A percentile compares a stretch with the other conserved stretches of the same genome.
These are phyloP conservation scores for Beauveria sp. DNA, from an alignment of 2,329 filamentous ascomycete species.

Conservation along the genomic window DNA sequence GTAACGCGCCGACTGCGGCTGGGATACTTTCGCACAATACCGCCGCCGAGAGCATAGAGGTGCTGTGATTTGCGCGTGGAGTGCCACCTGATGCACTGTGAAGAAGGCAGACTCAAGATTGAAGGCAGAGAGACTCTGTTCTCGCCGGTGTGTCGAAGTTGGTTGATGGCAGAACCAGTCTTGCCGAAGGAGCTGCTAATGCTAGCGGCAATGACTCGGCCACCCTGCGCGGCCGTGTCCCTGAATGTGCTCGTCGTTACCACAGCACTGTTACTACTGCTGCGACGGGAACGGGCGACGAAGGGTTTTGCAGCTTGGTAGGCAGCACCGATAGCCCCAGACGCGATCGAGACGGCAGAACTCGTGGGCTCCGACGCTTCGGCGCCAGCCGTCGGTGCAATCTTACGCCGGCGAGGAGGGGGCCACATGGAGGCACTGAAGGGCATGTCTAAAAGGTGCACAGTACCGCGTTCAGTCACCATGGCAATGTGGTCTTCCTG, in stretches of 20 bases:
- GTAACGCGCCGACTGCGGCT: slow-evolving; percentile 48
- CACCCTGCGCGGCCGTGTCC: slow-evolving; percentile 59
- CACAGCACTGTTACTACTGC: slow-evolving; percentile 29
- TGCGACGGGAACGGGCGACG: slow-evolving; percentile 47
- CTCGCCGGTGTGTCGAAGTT: slow-evolving; percentile 66
- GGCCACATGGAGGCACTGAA: slow-evolving; percentile 81
- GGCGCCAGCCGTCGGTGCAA: slow-evolving; percentile 34
- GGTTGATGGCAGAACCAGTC: slow-evolving; percentile 61
- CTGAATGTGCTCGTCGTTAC: slow-evolving; percentile 39
- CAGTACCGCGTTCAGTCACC: slow-evolving; percentile 89
- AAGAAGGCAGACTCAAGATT: slow-evolving; percentile 43
- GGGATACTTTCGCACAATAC: slow-evolving; percentile 58
- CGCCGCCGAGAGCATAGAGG: slow-evolving; percentile 58
- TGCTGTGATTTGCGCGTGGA: slow-evolving; percentile 53
- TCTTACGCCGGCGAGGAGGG: slow-evolving; percentile 52
- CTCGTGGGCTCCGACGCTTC: slow-evolving; percentile 41
- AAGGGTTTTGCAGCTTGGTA: slow-evolving; percentile 59
- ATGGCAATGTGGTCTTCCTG: slow-evolving; percentile 78
- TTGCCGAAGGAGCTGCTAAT: slow-evolving; percentile 68
- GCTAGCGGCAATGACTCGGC: slow-evolving; percentile 63
- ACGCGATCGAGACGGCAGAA: slow-evolving; percentile 60
- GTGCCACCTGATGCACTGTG: slow-evolving; percentile 58
- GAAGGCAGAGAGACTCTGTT: slow-evolving; percentile 64
- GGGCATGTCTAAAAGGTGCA: slow-evolving; percentile 86
- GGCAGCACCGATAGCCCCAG: slow-evolving; percentile 62